These are phyloP conservation scores for Lachnellula subtilissima DNA, from an alignment of 2,329 filamentous ascomycete genomes.

Conservation along the genomic window DNA sequence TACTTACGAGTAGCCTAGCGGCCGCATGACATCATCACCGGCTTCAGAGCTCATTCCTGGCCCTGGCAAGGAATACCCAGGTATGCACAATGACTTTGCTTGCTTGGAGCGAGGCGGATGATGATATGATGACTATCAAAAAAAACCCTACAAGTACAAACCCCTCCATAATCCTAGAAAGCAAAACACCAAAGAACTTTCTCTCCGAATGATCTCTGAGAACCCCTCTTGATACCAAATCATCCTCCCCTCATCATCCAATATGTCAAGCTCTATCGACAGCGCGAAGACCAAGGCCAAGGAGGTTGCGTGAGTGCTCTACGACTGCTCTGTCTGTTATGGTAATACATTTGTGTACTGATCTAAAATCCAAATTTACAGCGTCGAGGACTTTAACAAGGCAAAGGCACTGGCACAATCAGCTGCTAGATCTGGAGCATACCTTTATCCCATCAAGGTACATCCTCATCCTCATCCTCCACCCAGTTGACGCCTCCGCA, in stretches of 20 bases:
- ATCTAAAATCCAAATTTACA: constrained; percentile 29
- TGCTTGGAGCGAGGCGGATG: too few species aligned
- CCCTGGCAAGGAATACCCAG: too few species aligned
- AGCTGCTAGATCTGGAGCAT: constrained; percentile 71
- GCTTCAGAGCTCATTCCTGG: too few species aligned
- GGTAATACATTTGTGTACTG: background rate
- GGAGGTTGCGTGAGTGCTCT: constrained; percentile 30
- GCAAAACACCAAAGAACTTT: too few species aligned
- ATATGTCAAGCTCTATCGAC: constrained; percentile 26
- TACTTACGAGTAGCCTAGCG: too few species aligned
- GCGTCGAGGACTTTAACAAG: constrained; percentile 66
- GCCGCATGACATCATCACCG: too few species aligned
- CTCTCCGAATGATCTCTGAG: too few species aligned
- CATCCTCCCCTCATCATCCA: background rate
- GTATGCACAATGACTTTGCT: too few species aligned
- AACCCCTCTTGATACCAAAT: too few species aligned
- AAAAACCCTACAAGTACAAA: too few species aligned
- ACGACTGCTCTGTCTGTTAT: background rate
- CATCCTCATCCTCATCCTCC: background rate
- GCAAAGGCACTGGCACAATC: constrained; percentile 59
- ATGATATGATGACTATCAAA: too few species aligned
- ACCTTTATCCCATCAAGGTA: constrained; percentile 78
- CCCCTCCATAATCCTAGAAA: too few species aligned
- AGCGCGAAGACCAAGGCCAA: constrained; percentile 28
- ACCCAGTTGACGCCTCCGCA: background rate